Evolutionary conservation across 345 rosid genomes (phyloP).

Genomic region (Eucalyptus regnans): DNA sequence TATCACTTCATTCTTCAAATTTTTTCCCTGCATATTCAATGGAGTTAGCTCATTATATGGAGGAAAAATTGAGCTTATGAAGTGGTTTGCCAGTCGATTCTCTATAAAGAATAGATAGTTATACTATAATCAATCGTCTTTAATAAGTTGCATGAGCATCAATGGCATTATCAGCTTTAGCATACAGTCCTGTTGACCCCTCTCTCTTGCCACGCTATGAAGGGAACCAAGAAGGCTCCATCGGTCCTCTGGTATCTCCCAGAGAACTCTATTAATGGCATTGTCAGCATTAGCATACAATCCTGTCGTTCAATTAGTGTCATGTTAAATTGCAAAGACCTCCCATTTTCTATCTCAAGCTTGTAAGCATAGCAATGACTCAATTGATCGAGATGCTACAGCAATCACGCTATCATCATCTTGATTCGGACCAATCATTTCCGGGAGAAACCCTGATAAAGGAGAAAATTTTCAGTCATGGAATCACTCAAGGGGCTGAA

Average conservation of each 20-base stretch:
- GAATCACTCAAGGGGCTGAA: background rate
- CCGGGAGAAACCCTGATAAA: conserved; percentile 49
- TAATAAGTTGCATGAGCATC: background rate
- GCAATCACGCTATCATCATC: background rate
- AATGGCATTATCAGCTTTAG: background rate
- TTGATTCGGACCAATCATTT: conserved; percentile 4
- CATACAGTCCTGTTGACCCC: background rate
- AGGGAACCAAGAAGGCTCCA: background rate
- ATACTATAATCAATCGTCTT: background rate
- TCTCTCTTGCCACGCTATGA: background rate
- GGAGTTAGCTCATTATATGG: background rate
- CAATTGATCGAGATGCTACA: background rate
- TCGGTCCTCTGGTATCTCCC: background rate
- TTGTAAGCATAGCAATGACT: background rate
- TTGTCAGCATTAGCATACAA: background rate
- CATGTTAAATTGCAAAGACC: background rate
- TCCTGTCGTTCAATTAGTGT: background rate
- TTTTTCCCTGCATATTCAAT: background rate
- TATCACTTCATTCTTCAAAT: background rate
- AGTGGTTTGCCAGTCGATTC: background rate
- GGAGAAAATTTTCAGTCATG: background rate
- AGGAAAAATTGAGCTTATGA: background rate
- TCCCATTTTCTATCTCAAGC: background rate
- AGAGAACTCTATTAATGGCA: background rate
- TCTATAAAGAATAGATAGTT: background rate